Base-by-base conservation (phyloP, 179 eudicot genomes). In the Spergularia azorica region DNA sequence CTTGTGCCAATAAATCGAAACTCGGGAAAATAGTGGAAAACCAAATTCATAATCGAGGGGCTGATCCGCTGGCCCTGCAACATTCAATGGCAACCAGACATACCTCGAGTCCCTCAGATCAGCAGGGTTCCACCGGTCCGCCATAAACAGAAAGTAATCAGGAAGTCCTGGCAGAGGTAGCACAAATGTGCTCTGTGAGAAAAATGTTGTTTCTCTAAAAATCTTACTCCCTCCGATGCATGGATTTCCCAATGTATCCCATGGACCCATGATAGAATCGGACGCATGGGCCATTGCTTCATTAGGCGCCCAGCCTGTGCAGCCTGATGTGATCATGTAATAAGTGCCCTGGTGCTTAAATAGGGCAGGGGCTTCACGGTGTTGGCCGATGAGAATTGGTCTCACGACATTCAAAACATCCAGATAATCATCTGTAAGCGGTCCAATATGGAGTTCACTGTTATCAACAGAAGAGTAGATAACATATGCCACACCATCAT, bases 271-370 rank as follows among this genome's bases (percentile, higher is more conserved):
- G 21, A 95, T 79, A 17, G 96, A 88, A 21, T 88, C 88, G 0
- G 97, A 88, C 9, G 96, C 98, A 74, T 95, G 97, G 17, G 91
- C 96, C 77, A 88, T 73, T 1, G 97, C 97, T 83, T 92, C 97
- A 15, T 95, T 95, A 2, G 98, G 98, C 18, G 98, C 93, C 98
- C 98, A 95, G 55, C 98, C 93, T 0, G 92, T 77, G 83, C 98
- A 95, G 58, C 98, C 98, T 0, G 98, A 95, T 4, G 97, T 92
- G 81, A 95, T 84, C 98, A 95, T 95, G 88, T 95, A 92, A 81
- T 95, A 92, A 11, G 90, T 95, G 67, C 92, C 89, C 76, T 85
- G 77, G 62, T 93, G 85, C 86, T 93, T 95, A 83, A 95, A 93
- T 52, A 95, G 39, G 15, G 97, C 97, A 0, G 99, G 99, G 8